Percentiles rank a stretch among this genome's conserved stretches.
Evolutionary conservation across 2,329 filamentous ascomycete species (phyloP).

Genomic region (Pestalotiopsis sp.): DNA sequence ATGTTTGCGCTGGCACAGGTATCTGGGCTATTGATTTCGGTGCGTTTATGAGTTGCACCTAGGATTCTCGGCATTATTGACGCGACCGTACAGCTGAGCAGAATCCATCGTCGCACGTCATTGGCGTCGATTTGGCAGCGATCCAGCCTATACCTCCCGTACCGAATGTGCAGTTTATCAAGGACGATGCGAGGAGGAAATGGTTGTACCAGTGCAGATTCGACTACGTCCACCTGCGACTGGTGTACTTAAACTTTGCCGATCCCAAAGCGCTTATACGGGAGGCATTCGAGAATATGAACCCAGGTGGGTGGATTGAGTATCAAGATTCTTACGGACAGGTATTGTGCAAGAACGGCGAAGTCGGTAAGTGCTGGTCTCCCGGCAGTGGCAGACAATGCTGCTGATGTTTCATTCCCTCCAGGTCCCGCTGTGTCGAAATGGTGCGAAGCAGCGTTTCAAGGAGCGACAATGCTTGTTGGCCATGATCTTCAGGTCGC

Average conservation of each 20-base stretch:
- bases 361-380: background rate
- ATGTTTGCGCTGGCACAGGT: background rate
- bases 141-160: background rate
- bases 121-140: background rate
- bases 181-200: background rate
- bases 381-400: background rate
- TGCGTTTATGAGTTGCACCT: background rate
- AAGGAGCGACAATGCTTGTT: background rate
- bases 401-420: background rate
- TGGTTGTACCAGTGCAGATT: background rate
- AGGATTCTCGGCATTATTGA: background rate
- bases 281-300: background rate
- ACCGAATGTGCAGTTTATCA: background rate
- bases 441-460: background rate
- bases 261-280: background rate
- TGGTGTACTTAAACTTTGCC: background rate
- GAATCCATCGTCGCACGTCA: background rate
- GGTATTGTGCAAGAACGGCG: background rate
- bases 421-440: background rate
- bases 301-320: background rate
- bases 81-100: background rate
- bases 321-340: background rate
- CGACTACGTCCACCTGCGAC: background rate
- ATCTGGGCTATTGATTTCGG: slow-evolving; percentile 2
- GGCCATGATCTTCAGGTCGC: background rate